Evolutionary conservation across 1,284 basidiomycete genomes (phyloP), one percentile per base, ranked within the genome.

Genomic region (Malassezia nana): DNA sequence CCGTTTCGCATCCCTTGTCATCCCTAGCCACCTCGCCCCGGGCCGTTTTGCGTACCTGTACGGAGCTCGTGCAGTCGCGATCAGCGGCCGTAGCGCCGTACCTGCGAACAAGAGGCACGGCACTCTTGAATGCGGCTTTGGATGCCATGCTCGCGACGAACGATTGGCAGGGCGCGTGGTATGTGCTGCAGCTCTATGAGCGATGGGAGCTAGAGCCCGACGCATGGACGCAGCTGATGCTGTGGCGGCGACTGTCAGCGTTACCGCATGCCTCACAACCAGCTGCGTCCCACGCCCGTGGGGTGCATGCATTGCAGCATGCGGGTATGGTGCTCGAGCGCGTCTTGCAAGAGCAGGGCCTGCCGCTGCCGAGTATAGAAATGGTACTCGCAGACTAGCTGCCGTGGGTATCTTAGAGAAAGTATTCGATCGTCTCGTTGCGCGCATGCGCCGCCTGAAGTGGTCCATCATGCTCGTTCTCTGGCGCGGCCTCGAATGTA

Each of bases 401-500:
- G 26, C 40, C 24, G 15, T 29, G 49, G 49, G 49, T 44, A 51
- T 30, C 29, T 48, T 53, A 67, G 52, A 67, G 57, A 43, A 67
- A 67, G 57, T 67, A 67, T 41, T 67, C 65, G 28, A 67, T 60
- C 2, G 65, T 60, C 31, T 67, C 65, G 48, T 59, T 64, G 28
- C 44, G 46, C 22, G 50, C 26, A 39, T 62, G 55, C 16, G 46
- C 47, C 9, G 62, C 63, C 56, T 72, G 69, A 41, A 67, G 62
- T 13, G 72, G 73, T 2, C 73, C 73, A 49, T 75, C 73, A 62
- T 66, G 75, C 50, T 94, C 92, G 74, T 99, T 99, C 76, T 99
- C 94, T 8, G 94, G 94, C 4, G 94, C 94, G 3, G 94, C 94
- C 65, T 94, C 89, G 71, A 98, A 94, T 29, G 96, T 94, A 66